Evolutionary conservation across 495 filamentous ascomycete species (phyloP), one percentile per base, ranked within the genome.

Genomic region (Xylaria flabelliformis): DNA sequence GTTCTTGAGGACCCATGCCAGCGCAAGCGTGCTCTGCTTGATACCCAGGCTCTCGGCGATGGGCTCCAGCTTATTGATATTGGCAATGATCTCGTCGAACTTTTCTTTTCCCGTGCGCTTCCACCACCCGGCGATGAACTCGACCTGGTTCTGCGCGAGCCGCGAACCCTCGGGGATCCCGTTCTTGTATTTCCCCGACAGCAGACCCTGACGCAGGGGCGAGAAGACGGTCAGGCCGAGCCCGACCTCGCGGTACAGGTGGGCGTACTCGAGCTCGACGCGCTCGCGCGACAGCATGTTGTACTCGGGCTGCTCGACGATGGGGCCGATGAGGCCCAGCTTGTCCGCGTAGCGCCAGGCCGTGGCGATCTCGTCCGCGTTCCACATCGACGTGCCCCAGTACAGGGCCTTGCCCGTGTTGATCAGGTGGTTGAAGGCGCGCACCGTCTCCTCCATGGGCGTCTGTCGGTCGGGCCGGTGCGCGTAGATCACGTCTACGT

Each of bases 311-410:
- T 97, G 94, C 80, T 97, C 94, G 80, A 93, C 91, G 32, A 92
- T 79, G 9, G 94, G 94, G 3, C 91, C 93, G 70, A 97, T 89
- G n/a, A 97, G 85, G 26, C 90, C 88, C 48, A 96, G 84, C 71
- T 83, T 85, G 72, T 93, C 91, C 17, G 94, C 94, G 48, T 92
- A 82, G 53, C 89, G 85, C 84, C 90, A 93, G 8, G 94, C 94
- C 70, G 91, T 85, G 9, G 88, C 86, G 76, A 97, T 95, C 83
- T 97, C 92, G 64, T 88, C 89, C 9, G 94, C 93, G 69, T 85
- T 86, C 94, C 94, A 97, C 84, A 95, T 93, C 0, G 91, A 93
- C 1, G 94, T 97, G 42, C 94, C 94, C 94, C 94, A 97, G 86
- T 97, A 96, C 78, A 96, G 91, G 29, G 91, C 90, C 83, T 94